Conservation (phyloP, 1,284 basidiomycete species). For the Laetiporus sulphureus region DNA sequence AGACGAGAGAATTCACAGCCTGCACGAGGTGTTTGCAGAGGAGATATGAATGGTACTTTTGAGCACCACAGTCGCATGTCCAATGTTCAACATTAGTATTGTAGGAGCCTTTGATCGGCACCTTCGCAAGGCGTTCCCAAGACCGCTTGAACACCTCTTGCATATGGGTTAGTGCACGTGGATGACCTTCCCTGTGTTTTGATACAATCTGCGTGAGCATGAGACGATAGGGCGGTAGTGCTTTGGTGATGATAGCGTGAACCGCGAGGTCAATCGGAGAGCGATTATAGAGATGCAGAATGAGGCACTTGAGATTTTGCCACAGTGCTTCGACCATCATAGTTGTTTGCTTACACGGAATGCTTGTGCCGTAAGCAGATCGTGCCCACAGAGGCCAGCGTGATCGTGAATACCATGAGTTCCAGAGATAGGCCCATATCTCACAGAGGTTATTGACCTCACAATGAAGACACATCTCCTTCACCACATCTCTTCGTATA, state of each 20-base stretch:
- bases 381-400: background rate
- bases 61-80: background rate
- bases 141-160: background rate
- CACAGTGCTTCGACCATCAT: background rate
- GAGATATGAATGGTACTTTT: background rate
- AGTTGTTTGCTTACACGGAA: background rate
- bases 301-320: background rate
- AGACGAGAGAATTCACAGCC: background rate
- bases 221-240: background rate
- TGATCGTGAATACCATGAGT: background rate
- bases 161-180: background rate
- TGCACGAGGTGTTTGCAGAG: background rate
- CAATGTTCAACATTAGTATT: background rate
- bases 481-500: background rate
- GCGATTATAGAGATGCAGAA: background rate
- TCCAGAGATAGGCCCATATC: background rate
- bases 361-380: background rate
- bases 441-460: background rate
- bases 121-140: background rate
- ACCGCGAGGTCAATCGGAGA: background rate
- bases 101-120: background rate
- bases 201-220: background rate
- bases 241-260: background rate
- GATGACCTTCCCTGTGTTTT: background rate
- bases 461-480: background rate